Evolutionary conservation across 2,329 filamentous ascomycete genomes (phyloP).

Genomic region (Rhexocercosporidium sp.): DNA sequence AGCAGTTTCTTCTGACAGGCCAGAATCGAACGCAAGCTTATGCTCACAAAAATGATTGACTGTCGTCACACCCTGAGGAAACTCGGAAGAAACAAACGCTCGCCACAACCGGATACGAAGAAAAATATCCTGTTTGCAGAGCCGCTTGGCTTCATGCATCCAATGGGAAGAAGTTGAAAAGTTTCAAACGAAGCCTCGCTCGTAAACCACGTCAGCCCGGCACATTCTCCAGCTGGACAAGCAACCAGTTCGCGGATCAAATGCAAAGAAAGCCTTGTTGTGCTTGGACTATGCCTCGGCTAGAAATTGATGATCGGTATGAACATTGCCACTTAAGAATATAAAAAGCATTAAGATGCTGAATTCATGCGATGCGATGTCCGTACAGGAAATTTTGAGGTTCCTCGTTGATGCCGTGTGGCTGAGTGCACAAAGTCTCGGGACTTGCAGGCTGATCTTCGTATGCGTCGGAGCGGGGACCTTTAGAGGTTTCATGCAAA

Average conservation of each 20-base stretch:
- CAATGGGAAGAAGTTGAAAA: background rate
- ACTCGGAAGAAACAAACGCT: background rate
- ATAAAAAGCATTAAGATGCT: slow-evolving; percentile 1
- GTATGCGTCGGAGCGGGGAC: slow-evolving; percentile 14
- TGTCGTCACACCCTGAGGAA: background rate
- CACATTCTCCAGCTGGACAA: slow-evolving; percentile 7
- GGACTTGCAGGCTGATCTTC: slow-evolving; percentile 10
- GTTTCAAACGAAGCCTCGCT: slow-evolving; percentile 9
- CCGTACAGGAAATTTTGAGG: slow-evolving; percentile 9
- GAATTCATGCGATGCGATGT: slow-evolving; percentile 16
- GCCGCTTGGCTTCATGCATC: background rate
- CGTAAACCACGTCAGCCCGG: slow-evolving; percentile 1
- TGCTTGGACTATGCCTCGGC: slow-evolving; percentile 4
- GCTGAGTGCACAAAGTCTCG: slow-evolving; percentile 14
- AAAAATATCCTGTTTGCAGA: background rate
- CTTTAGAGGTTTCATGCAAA: slow-evolving; percentile 17
- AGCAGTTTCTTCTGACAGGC: background rate
- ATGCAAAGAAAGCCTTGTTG: slow-evolving; percentile 10
- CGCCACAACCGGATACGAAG: background rate
- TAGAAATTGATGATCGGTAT: slow-evolving; percentile 9
- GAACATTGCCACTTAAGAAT: slow-evolving; percentile 16
- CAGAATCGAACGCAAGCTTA: background rate
- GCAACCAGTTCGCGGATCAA: slow-evolving; percentile 6
- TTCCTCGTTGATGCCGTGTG: slow-evolving; percentile 14
- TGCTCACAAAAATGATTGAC: slow-evolving; percentile 13